Base-by-base conservation (phyloP, 495 filamentous ascomycete genomes). In the Massariosphaeria phaeospora region DNA sequence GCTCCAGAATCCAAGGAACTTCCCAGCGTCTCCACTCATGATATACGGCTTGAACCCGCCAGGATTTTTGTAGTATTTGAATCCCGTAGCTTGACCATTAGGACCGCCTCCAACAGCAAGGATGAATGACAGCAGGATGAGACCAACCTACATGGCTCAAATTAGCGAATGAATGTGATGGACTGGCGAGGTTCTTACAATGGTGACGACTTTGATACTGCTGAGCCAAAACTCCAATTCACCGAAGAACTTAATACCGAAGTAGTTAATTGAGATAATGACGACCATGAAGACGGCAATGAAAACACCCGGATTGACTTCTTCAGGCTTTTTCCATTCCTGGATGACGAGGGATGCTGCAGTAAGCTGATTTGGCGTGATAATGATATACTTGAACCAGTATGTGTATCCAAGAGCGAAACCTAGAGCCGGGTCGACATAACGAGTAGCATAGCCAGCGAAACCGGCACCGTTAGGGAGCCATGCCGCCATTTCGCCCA, bases 141-240 rank as follows among this genome's bases (percentile, higher is more conserved):
- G 34, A 38, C 65, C 68, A 36, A 60, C 48, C 48, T 51, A 30
- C 7, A 18, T 2, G 3, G 20, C 2, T 11, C 1, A n/a, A 17
- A 13, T 27, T 38, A 38, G 20, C 23, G 12, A 17, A 20, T 8
- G 6, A 27, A 18, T 38, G 13, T 10, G 27, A 13, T 13, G 12
- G 30, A 20, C n/a, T 2, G 9, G 9, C 5, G 24, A n/a, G 21
- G 17, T 10, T 2, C 48, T 27, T 51, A 51, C 50, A 48, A 71
- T 59, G 34, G 67, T 58, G 17, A 65, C n/a, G 42, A 68, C 61
- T 34, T 68, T 68, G 38, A 70, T 49, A 41, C 48, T 57, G 2
- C 80, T 84, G 40, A 91, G 80, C 85, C 84, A 89, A 67, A 90
- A 91, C 63, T 91, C 86, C 53, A 86, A 79, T 69, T 91, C 87